Evolutionary conservation across 345 rosid species (phyloP).

Genomic region (Gossypium rotundifolium): DNA sequence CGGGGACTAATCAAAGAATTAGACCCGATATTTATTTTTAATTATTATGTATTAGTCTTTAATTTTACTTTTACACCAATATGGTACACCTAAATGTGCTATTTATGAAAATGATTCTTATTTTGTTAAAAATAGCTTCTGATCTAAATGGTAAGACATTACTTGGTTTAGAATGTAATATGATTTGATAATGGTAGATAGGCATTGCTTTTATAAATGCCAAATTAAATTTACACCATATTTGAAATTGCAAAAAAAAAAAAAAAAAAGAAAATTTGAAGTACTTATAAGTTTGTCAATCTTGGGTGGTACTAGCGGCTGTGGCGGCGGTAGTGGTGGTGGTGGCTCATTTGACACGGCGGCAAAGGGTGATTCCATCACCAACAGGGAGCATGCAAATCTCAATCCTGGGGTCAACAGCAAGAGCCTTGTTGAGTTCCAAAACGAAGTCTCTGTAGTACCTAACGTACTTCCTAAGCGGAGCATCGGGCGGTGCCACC

Average conservation of each 20-base stretch:
- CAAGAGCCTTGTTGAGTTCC: conserved; percentile 95
- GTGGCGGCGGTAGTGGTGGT: background rate
- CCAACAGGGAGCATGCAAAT: conserved; percentile 95
- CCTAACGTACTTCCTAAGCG: conserved; percentile 75
- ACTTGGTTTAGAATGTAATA: background rate
- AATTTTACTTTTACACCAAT: too few relatives aligned
- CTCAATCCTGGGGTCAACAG: conserved; percentile 94
- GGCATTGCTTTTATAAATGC: background rate
- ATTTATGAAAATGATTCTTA: too few relatives aligned
- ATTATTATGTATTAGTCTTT: too few relatives aligned
- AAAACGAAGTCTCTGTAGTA: conserved; percentile 80
- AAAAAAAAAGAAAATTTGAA: background rate
- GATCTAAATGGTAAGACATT: too few relatives aligned
- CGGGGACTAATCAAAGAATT: too few relatives aligned
- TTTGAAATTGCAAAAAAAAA: background rate
- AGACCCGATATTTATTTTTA: too few relatives aligned
- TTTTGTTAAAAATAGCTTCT: too few relatives aligned
- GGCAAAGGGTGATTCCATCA: conserved; percentile 96
- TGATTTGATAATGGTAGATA: background rate
- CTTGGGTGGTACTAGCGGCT: background rate
- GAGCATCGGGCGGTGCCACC: conserved; percentile 79
- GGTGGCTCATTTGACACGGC: conserved; percentile 51
- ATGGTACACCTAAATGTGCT: too few relatives aligned
- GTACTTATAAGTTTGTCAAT: background rate
- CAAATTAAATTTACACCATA: background rate